phyloP scores from a whole-genome alignment of 106 monocot species.

The Chionographis japonica region DNA sequence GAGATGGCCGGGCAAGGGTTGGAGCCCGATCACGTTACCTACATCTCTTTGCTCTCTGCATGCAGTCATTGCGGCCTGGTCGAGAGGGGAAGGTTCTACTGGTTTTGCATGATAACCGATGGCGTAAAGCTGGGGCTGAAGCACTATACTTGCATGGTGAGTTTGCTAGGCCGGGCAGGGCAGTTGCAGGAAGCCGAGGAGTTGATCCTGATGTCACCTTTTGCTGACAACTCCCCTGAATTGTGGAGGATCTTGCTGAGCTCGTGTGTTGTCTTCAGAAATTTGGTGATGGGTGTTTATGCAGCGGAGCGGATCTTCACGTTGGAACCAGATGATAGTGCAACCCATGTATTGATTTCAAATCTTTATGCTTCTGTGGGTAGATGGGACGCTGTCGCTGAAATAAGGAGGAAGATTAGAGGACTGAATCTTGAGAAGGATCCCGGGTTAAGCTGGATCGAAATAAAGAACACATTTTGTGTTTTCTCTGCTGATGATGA shows the following conservation, averaged over 20 bases:
- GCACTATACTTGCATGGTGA: constrained; percentile 82
- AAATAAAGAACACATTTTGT: constrained; percentile 36
- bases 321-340: constrained; percentile 56
- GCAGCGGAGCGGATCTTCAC: constrained; percentile 48
- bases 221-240: constrained; percentile 39
- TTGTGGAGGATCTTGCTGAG: constrained; percentile 80
- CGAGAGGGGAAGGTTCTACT: constrained; percentile 71
- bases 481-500: constrained; percentile 72
- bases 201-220: constrained; percentile 57
- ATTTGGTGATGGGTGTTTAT: constrained; percentile 42
- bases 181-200: constrained; percentile 64
- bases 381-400: constrained; percentile 59
- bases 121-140: constrained; percentile 56
- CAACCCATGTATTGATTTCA: constrained; percentile 66
- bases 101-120: constrained; percentile 69
- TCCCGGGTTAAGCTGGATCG: constrained; percentile 86
- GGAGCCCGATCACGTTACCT: constrained; percentile 69
- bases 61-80: constrained; percentile 68
- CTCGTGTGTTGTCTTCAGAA: constrained; percentile 48
- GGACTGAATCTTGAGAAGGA: constrained; percentile 70
- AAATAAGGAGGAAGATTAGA: constrained; percentile 67
- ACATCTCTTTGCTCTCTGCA: constrained; percentile 72
- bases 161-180: constrained; percentile 61
- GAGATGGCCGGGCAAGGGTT: constrained; percentile 46
- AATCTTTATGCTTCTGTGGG: constrained; percentile 81